phyloP scores from a whole-genome alignment of 345 rosid genomes.

The Citrus cavaleriei region DNA sequence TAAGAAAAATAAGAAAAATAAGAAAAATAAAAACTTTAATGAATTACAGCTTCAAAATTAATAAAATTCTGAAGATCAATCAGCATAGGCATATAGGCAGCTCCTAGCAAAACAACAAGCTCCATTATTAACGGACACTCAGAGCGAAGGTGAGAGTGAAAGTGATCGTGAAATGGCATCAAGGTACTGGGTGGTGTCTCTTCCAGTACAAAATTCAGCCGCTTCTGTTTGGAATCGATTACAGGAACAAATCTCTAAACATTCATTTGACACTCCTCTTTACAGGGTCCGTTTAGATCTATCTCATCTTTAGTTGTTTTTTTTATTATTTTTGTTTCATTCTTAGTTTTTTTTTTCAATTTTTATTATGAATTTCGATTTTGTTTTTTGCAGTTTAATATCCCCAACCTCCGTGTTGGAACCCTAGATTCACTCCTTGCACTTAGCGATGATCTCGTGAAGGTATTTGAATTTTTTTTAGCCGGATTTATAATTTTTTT shows the following conservation, averaged over 20 bases:
- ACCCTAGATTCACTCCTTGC: constrained; percentile 95
- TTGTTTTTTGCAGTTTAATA: constrained; percentile 62
- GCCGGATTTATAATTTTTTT: not conserved
- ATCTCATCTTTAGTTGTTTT: not conserved
- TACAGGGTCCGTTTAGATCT: constrained; percentile 63
- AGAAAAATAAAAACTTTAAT: not conserved
- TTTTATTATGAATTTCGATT: not conserved
- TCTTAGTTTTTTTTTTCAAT: not conserved
- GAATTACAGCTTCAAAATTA: not conserved
- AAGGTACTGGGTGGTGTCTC: constrained; percentile 91
- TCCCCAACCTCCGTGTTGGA: constrained; percentile 96
- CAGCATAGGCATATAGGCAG: not conserved
- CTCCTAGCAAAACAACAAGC: not conserved
- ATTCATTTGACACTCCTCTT: constrained; percentile 94
- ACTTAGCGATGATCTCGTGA: constrained; percentile 91
- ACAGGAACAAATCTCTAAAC: constrained; percentile 88
- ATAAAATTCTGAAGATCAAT: not conserved
- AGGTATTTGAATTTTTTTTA: constrained; percentile 33
- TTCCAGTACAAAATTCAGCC: constrained; percentile 80
- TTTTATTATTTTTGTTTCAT: not conserved
- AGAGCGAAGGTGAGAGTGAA: not conserved
- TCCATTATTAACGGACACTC: not conserved
- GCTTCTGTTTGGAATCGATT: constrained; percentile 69
- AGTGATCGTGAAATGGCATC: constrained; percentile 53
- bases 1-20: not conserved